Evolutionary conservation across 768 basidiomycete genomes (phyloP).

Genomic region (Gloeopeniophorella convolvens): DNA sequence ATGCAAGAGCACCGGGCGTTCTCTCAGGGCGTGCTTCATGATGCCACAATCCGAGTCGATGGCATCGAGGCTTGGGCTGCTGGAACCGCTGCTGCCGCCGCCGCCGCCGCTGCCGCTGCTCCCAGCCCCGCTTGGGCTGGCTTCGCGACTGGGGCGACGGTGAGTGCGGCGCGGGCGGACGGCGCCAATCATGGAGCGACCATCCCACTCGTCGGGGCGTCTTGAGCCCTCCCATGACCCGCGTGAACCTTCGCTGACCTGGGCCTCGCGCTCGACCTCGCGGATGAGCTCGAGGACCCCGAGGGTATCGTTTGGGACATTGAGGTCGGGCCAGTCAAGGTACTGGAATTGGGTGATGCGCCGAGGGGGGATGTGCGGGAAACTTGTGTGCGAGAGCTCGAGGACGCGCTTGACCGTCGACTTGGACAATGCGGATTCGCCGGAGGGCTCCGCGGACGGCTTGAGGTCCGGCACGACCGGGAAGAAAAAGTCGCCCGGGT

Average conservation of each 20-base stretch:
- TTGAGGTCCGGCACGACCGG: constrained; percentile 11
- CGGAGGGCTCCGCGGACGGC: not conserved
- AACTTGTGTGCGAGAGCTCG: constrained; percentile 53
- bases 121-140: constrained; percentile 15
- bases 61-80: constrained; percentile 24
- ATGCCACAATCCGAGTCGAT: constrained; percentile 53
- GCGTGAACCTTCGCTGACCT: constrained; percentile 21
- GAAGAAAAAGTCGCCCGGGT: constrained; percentile 32
- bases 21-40: constrained; percentile 43
- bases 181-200: constrained; percentile 8
- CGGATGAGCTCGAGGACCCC: constrained; percentile 69
- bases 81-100: constrained; percentile 13
- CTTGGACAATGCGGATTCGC: constrained; percentile 24
- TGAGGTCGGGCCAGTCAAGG: constrained; percentile 94
- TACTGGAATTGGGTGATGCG: constrained; percentile 85
- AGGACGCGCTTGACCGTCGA: constrained; percentile 56
- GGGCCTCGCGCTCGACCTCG: constrained; percentile 47
- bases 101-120: constrained; percentile 10
- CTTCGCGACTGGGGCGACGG: constrained; percentile 9
- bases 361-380: constrained; percentile 56
- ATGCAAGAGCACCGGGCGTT: constrained; percentile 69
- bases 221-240: constrained; percentile 21
- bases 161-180: constrained; percentile 7
- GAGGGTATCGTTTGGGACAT: constrained; percentile 80
- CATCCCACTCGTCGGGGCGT: constrained; percentile 24